Conservation (phyloP, 2,329 filamentous ascomycete genomes). For the Colletotrichum sp. region DNA sequence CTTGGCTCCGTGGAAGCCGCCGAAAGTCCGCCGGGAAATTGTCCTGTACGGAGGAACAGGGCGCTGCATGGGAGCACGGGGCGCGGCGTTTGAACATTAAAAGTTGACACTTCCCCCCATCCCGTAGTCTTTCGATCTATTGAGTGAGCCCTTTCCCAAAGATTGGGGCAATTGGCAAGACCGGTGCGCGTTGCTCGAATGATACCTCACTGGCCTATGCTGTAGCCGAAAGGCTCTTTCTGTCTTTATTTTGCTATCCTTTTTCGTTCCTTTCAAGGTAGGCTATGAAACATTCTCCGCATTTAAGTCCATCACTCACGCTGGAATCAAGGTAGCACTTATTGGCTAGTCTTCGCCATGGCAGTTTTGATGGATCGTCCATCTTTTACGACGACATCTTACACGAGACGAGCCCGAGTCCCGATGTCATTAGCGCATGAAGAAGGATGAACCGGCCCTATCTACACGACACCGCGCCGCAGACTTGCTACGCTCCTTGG, state of each 20-base stretch:
- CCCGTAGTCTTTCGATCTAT: no score
- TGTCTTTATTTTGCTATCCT: not conserved
- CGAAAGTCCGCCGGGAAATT: not conserved
- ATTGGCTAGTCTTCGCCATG: not conserved
- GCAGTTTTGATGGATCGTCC: not conserved
- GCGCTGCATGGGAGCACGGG: not conserved
- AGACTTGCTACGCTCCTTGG: not conserved
- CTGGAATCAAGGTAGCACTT: not conserved
- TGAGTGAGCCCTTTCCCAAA: no score
- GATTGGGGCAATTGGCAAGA: rapidly evolving
- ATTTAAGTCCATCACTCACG: not conserved
- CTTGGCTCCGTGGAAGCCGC: not conserved
- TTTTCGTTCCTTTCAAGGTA: not conserved
- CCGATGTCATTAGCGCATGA: not conserved
- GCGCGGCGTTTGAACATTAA: not conserved
- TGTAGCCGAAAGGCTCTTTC: not conserved
- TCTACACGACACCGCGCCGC: not conserved
- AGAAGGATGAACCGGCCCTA: not conserved
- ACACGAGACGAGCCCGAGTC: not conserved
- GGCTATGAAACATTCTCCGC: rapidly evolving
- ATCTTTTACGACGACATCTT: not conserved
- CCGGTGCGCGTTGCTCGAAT: no score
- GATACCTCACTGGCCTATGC: no score
- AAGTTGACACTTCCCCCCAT: not conserved
- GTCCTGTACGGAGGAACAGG: not conserved